phyloP scores from a whole-genome alignment of 2,329 filamentous ascomycete genomes.

The Neodidymelliopsis sp. region DNA sequence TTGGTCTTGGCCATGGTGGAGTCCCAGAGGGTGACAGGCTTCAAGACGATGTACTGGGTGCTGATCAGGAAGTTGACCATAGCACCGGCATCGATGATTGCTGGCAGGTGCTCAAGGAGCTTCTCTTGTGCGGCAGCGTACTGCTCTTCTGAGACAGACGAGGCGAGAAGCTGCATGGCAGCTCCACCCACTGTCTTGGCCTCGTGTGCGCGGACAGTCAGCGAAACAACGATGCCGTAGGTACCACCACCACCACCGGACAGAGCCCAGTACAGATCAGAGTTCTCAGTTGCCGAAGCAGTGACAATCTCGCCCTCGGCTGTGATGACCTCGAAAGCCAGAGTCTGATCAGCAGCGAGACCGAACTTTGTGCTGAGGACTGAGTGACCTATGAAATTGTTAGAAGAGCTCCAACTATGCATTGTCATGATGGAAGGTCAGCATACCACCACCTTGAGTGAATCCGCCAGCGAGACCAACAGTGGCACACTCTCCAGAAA shows the following conservation, averaged over 20 bases:
- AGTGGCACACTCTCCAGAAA: conserved; percentile 43
- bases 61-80: conserved; percentile 28
- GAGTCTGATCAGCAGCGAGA: conserved; percentile 41
- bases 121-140: conserved; percentile 21
- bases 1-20: conserved; percentile 23
- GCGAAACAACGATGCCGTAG: conserved; percentile 40
- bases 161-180: conserved; percentile 28
- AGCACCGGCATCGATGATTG: conserved; percentile 30
- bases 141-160: conserved; percentile 24
- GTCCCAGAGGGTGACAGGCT: conserved; percentile 27
- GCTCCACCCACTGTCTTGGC: conserved; percentile 32
- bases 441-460: conserved; percentile 40
- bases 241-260: conserved; percentile 42
- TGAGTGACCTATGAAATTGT: too few species aligned
- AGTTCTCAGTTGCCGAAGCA: conserved; percentile 37
- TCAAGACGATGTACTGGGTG: conserved; percentile 22
- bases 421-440: too few species aligned
- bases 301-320: conserved; percentile 38
- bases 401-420: too few species aligned
- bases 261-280: conserved; percentile 49
- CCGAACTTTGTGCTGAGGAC: conserved; percentile 30
- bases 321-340: conserved; percentile 44
- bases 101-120: conserved; percentile 26
- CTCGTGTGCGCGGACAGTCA: conserved; percentile 39
- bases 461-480: conserved; percentile 46